Conservation (phyloP, 2,329 filamentous ascomycete species). For the Davidsoniella neocaledoniae region DNA sequence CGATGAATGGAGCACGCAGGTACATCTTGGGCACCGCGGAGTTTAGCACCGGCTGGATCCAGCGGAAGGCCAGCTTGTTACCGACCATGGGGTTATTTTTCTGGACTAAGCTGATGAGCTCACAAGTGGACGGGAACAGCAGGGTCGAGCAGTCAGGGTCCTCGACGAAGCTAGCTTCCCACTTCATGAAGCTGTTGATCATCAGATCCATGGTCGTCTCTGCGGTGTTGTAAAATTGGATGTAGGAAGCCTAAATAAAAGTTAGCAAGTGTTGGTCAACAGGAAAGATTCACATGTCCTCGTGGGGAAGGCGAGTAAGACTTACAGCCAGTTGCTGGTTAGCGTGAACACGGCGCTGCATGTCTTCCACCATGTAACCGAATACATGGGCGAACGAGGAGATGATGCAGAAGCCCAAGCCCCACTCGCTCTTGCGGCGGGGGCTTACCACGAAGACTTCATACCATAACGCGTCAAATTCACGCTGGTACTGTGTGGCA, state of each 20-base stretch:
- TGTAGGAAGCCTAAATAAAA: background rate
- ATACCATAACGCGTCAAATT: conserved; percentile 3
- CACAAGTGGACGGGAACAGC: background rate
- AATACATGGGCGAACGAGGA: conserved; percentile 1
- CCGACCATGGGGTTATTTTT: background rate
- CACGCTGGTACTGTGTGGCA: conserved; percentile 3
- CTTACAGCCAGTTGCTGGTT: background rate
- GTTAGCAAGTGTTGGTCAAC: background rate
- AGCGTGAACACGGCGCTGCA: background rate
- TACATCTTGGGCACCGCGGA: background rate
- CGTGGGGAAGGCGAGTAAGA: background rate
- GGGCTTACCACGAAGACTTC: background rate
- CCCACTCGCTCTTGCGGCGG: background rate
- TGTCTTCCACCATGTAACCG: background rate
- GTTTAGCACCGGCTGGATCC: background rate
- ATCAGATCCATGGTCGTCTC: background rate
- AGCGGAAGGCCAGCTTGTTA: background rate
- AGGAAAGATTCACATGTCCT: too few species aligned
- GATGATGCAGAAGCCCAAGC: background rate
- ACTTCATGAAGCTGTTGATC: background rate
- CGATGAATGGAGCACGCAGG: too few species aligned
- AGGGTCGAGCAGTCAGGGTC: background rate
- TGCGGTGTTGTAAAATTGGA: background rate
- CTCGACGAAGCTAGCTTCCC: background rate
- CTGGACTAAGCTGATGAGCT: background rate